Conservation (phyloP, 2,329 filamentous ascomycete species). For the Pseudogymnoascus sp. region DNA sequence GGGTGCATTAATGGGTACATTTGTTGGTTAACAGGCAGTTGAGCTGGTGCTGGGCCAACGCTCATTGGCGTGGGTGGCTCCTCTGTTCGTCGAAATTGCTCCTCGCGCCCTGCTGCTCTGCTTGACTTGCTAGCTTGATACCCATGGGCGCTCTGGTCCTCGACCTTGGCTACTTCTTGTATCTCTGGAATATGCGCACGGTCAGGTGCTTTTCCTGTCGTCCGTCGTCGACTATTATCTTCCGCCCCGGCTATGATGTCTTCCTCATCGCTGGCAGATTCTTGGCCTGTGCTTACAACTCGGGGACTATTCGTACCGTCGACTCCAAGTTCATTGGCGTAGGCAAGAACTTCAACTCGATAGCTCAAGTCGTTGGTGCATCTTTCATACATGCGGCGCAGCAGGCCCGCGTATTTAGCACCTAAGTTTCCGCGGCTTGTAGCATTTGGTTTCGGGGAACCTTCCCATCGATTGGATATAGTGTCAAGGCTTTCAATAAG, state of each 20-base stretch:
- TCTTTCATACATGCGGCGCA: constrained; percentile 13
- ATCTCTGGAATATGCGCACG: not conserved
- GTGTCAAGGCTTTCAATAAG: constrained; percentile 21
- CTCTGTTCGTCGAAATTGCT: not conserved
- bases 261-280: constrained; percentile 2
- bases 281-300: not conserved
- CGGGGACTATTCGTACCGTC: not conserved
- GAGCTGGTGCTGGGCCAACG: not conserved
- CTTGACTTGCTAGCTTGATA: not conserved
- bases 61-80: not conserved
- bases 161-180: not conserved
- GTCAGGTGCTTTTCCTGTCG: not conserved
- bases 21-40: constrained; percentile 8
- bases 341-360: constrained; percentile 13
- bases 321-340: constrained; percentile 12
- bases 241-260: not conserved
- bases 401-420: constrained; percentile 17
- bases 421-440: constrained; percentile 15
- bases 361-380: constrained; percentile 12
- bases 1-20: constrained; percentile 5
- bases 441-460: constrained; percentile 5
- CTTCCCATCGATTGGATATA: constrained; percentile 21
- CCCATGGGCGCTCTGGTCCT: not conserved
- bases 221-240: not conserved
- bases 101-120: not conserved